Evolutionary conservation across 108 stramenopile genomes (phyloP).

Genomic region (Parietichytrium sp.): DNA sequence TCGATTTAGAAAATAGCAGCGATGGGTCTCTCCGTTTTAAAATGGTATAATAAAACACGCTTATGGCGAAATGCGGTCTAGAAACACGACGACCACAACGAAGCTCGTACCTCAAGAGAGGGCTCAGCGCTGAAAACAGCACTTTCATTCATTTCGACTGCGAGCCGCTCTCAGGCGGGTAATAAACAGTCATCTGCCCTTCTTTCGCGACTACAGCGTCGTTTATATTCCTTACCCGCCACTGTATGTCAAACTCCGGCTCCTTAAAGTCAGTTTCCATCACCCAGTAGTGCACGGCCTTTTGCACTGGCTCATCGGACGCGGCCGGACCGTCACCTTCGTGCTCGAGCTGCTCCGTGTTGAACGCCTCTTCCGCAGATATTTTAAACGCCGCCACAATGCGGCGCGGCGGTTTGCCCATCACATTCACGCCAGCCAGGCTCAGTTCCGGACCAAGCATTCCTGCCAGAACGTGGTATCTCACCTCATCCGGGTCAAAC

Average conservation of each 20-base stretch:
- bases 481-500: neutral
- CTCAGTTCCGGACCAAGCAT: constrained; percentile 12
- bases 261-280: constrained; percentile 22
- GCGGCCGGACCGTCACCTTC: too few relatives aligned
- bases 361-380: neutral
- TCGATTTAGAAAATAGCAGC: too few relatives aligned
- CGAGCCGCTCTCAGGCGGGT: too few relatives aligned
- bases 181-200: too few relatives aligned
- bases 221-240: constrained; percentile 30
- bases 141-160: too few relatives aligned
- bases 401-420: constrained; percentile 7
- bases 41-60: too few relatives aligned
- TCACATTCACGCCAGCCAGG: neutral
- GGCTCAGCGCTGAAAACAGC: too few relatives aligned
- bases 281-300: constrained; percentile 2
- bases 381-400: neutral
- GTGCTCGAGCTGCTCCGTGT: neutral
- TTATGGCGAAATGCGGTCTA: too few relatives aligned
- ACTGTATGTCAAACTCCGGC: constrained; percentile 1
- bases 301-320: neutral
- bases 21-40: too few relatives aligned
- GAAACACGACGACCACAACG: too few relatives aligned
- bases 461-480: neutral
- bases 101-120: too few relatives aligned
- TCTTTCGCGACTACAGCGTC: neutral